Evolutionary conservation across 805 yeast species (phyloP).

Genomic region (Kodamaea kakaduensis): DNA sequence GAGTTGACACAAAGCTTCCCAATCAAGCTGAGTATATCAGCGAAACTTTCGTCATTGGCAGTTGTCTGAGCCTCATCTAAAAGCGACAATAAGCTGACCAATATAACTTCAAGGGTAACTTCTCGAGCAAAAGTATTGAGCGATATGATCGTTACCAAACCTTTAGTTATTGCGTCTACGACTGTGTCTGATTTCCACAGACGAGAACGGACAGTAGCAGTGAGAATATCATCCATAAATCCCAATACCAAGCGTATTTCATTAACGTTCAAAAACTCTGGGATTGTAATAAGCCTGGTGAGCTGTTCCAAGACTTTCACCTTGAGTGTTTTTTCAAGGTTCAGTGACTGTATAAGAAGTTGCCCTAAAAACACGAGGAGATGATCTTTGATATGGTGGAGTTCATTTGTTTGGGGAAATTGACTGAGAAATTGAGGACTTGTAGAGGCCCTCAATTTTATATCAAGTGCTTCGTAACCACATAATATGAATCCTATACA

Average conservation of each 20-base stretch:
- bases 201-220: conserved; percentile 36
- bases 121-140: conserved; percentile 32
- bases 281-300: conserved; percentile 49
- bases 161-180: conserved; percentile 48
- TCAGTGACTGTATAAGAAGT: conserved; percentile 63
- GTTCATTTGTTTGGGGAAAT: conserved; percentile 26
- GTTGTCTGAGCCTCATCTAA: conserved; percentile 38
- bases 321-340: conserved; percentile 64
- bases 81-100: conserved; percentile 27
- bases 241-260: conserved; percentile 64
- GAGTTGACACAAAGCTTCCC: conserved; percentile 36
- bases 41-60: conserved; percentile 20
- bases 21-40: conserved; percentile 19
- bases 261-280: conserved; percentile 44
- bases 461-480: conserved; percentile 33
- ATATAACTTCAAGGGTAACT: conserved; percentile 31
- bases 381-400: conserved; percentile 57
- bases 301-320: conserved; percentile 64
- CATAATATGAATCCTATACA: conserved; percentile 56
- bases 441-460: conserved; percentile 22
- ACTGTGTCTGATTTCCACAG: conserved; percentile 39
- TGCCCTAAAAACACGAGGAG: conserved; percentile 65
- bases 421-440: conserved; percentile 13
- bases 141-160: conserved; percentile 47
- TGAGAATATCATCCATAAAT: conserved; percentile 58